These are phyloP conservation scores for Cystobasidium slooffiae DNA, from an alignment of 1,284 basidiomycete species.

Conservation along the genomic window DNA sequence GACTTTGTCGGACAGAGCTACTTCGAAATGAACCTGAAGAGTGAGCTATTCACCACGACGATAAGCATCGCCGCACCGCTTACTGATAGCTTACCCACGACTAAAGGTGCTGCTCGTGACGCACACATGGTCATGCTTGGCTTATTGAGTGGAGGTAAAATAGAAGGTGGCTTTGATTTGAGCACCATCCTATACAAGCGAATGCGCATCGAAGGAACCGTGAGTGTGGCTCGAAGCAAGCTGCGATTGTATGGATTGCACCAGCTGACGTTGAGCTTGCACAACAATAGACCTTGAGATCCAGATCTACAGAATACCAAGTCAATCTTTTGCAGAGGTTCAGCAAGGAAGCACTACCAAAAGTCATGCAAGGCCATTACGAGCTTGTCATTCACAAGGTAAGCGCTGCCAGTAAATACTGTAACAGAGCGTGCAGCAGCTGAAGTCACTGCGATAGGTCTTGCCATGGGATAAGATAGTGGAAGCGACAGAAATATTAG, in stretches of 20 bases:
- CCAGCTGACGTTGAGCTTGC: neutral
- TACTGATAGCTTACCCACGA: slow-evolving; percentile 66
- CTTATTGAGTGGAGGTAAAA: slow-evolving; percentile 64
- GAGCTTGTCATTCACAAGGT: slow-evolving; percentile 78
- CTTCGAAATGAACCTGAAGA: slow-evolving; percentile 78
- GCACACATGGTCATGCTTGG: slow-evolving; percentile 61
- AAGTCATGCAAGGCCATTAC: slow-evolving; percentile 70
- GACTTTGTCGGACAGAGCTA: slow-evolving; percentile 87
- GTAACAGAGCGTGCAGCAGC: slow-evolving; percentile 1
- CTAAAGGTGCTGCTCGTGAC: slow-evolving; percentile 55
- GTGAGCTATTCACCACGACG: slow-evolving; percentile 70
- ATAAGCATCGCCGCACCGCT: slow-evolving; percentile 65
- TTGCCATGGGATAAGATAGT: slow-evolving; percentile 83
- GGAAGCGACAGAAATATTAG: slow-evolving; percentile 84
- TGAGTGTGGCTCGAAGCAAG: neutral
- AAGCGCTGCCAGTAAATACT: neutral
- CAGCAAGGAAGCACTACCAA: slow-evolving; percentile 63
- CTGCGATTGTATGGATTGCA: neutral
- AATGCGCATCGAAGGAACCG: slow-evolving; percentile 72
- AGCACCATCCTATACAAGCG: slow-evolving; percentile 79
- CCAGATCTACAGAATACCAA: slow-evolving; percentile 79
- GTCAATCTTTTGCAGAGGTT: slow-evolving; percentile 74
- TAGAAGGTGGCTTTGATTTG: slow-evolving; percentile 68
- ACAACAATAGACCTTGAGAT: slow-evolving; percentile 72
- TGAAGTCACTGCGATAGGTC: slow-evolving; percentile 60